A percentile compares a stretch with the other conserved stretches of the same genome.
phyloP scores from a whole-genome alignment of 225 moss, liverwort and hornwort genomes.

The Polytrichum commune region DNA sequence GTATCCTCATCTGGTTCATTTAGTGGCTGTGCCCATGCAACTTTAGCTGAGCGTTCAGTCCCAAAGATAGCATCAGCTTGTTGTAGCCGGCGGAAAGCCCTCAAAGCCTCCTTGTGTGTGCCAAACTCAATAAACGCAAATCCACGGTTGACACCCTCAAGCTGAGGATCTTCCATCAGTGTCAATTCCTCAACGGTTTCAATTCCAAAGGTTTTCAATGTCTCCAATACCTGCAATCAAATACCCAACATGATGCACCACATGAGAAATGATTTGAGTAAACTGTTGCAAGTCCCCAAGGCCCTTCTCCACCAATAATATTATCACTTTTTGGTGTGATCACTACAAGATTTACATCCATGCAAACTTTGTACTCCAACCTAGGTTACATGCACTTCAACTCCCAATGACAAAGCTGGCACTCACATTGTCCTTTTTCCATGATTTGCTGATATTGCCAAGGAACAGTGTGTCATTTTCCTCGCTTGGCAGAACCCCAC shows the following conservation, averaged over 20 bases:
- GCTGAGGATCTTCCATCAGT: conserved; percentile 21
- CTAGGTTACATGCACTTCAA: too few relatives aligned
- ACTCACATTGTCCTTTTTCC: conserved; percentile 18
- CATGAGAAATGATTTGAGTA: too few relatives aligned
- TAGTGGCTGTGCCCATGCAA: conserved; percentile 17
- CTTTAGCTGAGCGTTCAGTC: conserved; percentile 17
- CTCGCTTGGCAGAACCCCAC: conserved; percentile 24
- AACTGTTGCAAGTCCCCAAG: too few relatives aligned
- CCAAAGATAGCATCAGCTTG: conserved; percentile 16
- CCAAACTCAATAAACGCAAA: conserved; percentile 14
- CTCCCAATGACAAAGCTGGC: background rate
- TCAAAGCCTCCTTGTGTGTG: conserved; percentile 20
- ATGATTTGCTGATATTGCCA: conserved; percentile 20
- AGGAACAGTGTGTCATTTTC: conserved; percentile 20
- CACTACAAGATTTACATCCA: too few relatives aligned
- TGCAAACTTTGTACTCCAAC: too few relatives aligned
- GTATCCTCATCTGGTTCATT: conserved; percentile 19
- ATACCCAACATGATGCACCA: background rate
- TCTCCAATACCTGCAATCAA: conserved; percentile 8
- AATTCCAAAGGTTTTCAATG: conserved; percentile 9
- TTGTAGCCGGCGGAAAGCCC: conserved; percentile 9
- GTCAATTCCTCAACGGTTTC: conserved; percentile 17
- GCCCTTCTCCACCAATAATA: too few relatives aligned
- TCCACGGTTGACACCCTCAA: conserved; percentile 15
- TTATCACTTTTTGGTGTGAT: too few relatives aligned